Percentiles rank a stretch among this genome's conserved stretches.
Evolutionary conservation across 176 grass and related monocot genomes (phyloP).

Genomic region (Oryza meyeriana): DNA sequence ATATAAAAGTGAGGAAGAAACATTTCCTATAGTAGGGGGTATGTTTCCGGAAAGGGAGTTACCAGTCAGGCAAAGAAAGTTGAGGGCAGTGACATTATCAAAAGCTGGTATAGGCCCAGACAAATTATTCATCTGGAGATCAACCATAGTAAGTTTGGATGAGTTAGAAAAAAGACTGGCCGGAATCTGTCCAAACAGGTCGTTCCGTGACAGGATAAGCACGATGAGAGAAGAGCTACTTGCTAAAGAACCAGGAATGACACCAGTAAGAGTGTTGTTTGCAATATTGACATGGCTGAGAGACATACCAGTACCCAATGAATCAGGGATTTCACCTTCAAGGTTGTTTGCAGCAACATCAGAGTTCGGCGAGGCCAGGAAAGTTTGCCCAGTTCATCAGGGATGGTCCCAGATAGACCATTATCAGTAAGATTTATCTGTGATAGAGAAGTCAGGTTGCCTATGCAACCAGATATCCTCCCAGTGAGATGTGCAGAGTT

Average conservation of each 20-base stretch:
- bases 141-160: not conserved
- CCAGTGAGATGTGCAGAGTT: not conserved
- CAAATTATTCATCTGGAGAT: constrained; percentile 27
- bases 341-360: not conserved
- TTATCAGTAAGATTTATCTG: constrained; percentile 24
- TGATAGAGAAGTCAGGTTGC: constrained; percentile 33
- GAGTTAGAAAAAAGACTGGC: not conserved
- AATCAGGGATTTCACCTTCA: constrained; percentile 20
- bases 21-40: constrained; percentile 30
- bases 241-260: not conserved
- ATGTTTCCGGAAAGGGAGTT: constrained; percentile 4
- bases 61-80: not conserved
- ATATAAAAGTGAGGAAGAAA: constrained; percentile 20
- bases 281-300: constrained; percentile 17
- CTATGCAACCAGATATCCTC: constrained; percentile 19
- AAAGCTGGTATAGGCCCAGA: not conserved
- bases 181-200: not conserved
- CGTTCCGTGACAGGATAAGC: constrained; percentile 14
- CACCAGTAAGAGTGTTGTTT: constrained; percentile 23
- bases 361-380: not conserved
- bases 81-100: too few species aligned
- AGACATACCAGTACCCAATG: not conserved
- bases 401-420: constrained; percentile 9
- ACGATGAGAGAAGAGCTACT: not conserved
- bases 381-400: not conserved